Evolutionary conservation across 2,329 filamentous ascomycete species (phyloP), one percentile per base, ranked within the genome.

Genomic region (Pezicula rhizophila): DNA sequence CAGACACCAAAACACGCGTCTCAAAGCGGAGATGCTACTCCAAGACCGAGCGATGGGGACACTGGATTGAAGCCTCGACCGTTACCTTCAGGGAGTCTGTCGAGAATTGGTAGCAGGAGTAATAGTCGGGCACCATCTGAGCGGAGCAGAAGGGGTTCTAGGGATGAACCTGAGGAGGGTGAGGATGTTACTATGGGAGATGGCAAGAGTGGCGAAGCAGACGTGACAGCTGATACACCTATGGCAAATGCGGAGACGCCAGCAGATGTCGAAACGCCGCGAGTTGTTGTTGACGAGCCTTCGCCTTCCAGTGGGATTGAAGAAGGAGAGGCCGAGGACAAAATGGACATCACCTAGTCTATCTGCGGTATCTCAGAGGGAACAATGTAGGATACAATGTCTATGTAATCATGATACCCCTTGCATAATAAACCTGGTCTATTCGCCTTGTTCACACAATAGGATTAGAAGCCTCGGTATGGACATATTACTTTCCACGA

Each of bases 161-260:
- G 50, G 31, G 53, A 51, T n/a, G 52, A 44, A 8, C 50, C 43
- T 48, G 68, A 64, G 11, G 69, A 75, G 37, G 69, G 67, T 2
- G 79, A 81, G 49, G 82, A 85, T 59, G 70, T 77, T 18, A 75
- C 77, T 35, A 84, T 85, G 77, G 71, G 72, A 8, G 80, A 81
- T 50, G 70, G 72, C 23, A 68, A 71, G 14, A 62, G 64, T 23
- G 68, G 68, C 49, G 61, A 62, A 31, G 57, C 59, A 4, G 61
- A 66, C 34, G 55, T 57, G 14, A 57, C 53, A 7, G 58, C 31
- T 15, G 59, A 60, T 46, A 60, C 58, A 20, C 57, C 55, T 6
- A 63, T 63, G 59, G 57, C 42, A 14, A 60, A 64, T 39, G 39
- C 47, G 15, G 49, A 52, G 12, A 43, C 53, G 23, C 46, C 51